Evolutionary conservation across 371 early-diverging fungal genomes (phyloP), one percentile per base, ranked within the genome.

Genomic region (Mucor lusitanicus): DNA sequence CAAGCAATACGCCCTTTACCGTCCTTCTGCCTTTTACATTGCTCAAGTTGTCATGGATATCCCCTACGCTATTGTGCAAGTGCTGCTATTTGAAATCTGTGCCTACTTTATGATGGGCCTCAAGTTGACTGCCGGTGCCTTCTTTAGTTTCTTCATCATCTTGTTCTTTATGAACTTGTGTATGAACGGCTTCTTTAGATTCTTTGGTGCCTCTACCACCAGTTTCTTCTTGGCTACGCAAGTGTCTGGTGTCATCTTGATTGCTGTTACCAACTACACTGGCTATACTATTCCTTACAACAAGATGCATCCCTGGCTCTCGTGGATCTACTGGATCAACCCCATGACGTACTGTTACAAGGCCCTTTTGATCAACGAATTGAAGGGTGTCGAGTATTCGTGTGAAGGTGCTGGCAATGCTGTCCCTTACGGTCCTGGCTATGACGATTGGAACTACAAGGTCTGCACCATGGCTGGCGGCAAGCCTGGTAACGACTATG

Each of bases 281-380:
- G 91, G 92, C 53, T 91, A 91, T 48, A 79, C 87, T 42, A 85
- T 89, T 56, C 87, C 88, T 15, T 84, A 82, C 56, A 65, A 48
- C 7, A 65, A 77, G 9, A 91, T 92, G 90, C 84, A 90, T 63
- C 88, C 85, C 55, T 90, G 88, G 87, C 79, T 92, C 19, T 82
- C 79, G 61, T 90, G 90, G 90, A 83, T 91, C 32, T 87, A 84
- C 71, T 90, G 87, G 84, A 81, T 90, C 62, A 88, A 85, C 59
- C 88, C 91, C 13, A 71, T 92, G 23, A 85, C 88, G 1, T 90
- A 90, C 64, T 85, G 87, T 17, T 85, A 84, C 72, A 80, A 85
- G 70, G 86, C 88, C 1, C 70, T 92, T 35, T 62, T 89, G 40
- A 79, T 83, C 17, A 92, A 92, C 71, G 92, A 92, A 73, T 83